Conservation (phyloP, 768 basidiomycete genomes). For the Sporobolomyces roseus region DNA sequence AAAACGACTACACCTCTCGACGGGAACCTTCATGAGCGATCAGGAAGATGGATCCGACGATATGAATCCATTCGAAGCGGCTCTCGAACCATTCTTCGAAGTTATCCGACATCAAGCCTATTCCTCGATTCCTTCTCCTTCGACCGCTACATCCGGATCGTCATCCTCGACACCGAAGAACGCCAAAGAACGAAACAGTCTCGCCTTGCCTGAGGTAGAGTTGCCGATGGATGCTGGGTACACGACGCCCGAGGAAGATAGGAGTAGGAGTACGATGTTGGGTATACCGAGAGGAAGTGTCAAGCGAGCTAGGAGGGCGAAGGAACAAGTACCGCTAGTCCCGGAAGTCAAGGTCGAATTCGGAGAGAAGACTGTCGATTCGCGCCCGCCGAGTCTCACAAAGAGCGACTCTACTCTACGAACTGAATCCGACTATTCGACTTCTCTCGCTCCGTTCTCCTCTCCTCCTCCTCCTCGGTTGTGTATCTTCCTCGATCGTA, state of each 20-base stretch:
- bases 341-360: background rate
- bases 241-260: no score
- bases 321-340: no score
- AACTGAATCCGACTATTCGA: background rate
- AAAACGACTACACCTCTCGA: background rate
- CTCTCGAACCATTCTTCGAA: slow-evolving; percentile 28
- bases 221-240: no score
- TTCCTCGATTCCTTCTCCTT: background rate
- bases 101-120: slow-evolving; percentile 7
- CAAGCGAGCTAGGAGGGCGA: no score
- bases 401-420: background rate
- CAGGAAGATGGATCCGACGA: background rate
- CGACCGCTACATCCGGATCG: background rate
- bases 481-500: slow-evolving; percentile 25
- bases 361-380: background rate
- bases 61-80: background rate
- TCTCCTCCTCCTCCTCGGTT: background rate
- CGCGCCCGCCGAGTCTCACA: background rate
- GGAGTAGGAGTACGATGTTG: no score
- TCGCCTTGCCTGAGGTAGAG: no score
- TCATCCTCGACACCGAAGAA: no score
- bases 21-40: background rate
- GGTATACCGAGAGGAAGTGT: no score
- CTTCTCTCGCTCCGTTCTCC: background rate
- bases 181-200: no score